Conservation (phyloP, 306 rosid species). For the Coriaria nepalensis region DNA sequence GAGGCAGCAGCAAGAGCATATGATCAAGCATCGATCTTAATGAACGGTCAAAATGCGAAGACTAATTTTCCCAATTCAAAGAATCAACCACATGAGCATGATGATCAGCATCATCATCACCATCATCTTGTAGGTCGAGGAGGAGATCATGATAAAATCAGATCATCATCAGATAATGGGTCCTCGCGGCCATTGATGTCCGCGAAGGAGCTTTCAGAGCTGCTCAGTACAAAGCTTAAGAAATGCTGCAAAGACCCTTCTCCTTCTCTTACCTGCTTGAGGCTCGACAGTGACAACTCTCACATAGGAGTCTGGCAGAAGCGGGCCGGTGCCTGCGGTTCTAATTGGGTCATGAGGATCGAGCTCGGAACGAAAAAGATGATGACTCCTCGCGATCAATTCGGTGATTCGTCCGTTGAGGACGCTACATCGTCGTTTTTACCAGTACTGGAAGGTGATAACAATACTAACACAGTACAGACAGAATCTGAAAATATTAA, state of each 20-base stretch:
- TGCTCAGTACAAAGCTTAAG: conserved; percentile 71
- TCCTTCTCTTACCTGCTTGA: conserved; percentile 85
- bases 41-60: conserved; percentile 92
- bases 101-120: conserved; percentile 2
- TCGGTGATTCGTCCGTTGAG: too few relatives aligned
- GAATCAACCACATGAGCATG: conserved; percentile 15
- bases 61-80: conserved; percentile 55
- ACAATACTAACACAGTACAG: background rate
- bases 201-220: conserved; percentile 72
- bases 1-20: conserved; percentile 97
- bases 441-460: background rate
- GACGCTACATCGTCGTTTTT: background rate
- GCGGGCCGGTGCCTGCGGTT: conserved; percentile 56
- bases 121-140: conserved; percentile 7
- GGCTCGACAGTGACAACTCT: conserved; percentile 83
- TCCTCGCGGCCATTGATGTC: conserved; percentile 28
- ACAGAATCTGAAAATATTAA: conserved; percentile 3
- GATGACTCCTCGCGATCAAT: too few relatives aligned
- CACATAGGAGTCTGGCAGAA: conserved; percentile 98
- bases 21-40: conserved; percentile 89
- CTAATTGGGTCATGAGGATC: conserved; percentile 90
- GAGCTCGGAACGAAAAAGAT: conserved; percentile 56
- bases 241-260: conserved; percentile 79
- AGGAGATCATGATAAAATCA: background rate
- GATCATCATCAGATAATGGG: too few relatives aligned